Evolutionary conservation across 2,329 filamentous ascomycete species (phyloP), one percentile per base, ranked within the genome.

Genomic region (Podosphaera aphanis): DNA sequence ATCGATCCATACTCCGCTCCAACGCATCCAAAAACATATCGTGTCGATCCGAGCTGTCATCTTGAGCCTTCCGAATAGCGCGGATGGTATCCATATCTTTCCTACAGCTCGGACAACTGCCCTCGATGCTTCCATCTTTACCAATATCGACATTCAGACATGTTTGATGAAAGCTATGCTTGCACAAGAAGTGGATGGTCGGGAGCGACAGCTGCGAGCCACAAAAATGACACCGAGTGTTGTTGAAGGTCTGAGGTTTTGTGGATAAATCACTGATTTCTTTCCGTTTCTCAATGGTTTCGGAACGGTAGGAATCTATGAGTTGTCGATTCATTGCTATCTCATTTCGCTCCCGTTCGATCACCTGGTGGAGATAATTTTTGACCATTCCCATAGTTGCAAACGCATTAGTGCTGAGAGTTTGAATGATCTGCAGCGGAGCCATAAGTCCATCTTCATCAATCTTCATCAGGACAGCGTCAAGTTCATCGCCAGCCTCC

Each of bases 371-470:
- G 2, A 98, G 74, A 61, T 98, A 98, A 5, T 78, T 76, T 63
- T 94, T 95, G 50, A 98, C 79, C 71, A 95, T 85, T 44, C 88
- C 90, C 83, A 98, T 94, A 0, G 85, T 95, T 0, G 92, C 88
- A 2, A 94, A 83, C 5, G 77, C 73, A 53, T 80, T 82, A 45
- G 71, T 71, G 49, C 73, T 78, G 13, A 98, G 71, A 0, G 86
- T 90, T 61, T 98, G 88, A 15, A 98, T 90, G 27, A 98, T 90
- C 60, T 98, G 90, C 3, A 98, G 66, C 0, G 90, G 90, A 0
- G 90, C 88, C 83, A 98, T 90, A 33, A 98, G 72, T 0, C 83
- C 79, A 55, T 93, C 85, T 50, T 79, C 72, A 58, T 94, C 83
- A 53, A 98, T 95, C 56, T 83, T 85, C 51, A 75, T 71, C 10